Conservation (phyloP, 1,284 basidiomycete species). For the Mycena citricolor region DNA sequence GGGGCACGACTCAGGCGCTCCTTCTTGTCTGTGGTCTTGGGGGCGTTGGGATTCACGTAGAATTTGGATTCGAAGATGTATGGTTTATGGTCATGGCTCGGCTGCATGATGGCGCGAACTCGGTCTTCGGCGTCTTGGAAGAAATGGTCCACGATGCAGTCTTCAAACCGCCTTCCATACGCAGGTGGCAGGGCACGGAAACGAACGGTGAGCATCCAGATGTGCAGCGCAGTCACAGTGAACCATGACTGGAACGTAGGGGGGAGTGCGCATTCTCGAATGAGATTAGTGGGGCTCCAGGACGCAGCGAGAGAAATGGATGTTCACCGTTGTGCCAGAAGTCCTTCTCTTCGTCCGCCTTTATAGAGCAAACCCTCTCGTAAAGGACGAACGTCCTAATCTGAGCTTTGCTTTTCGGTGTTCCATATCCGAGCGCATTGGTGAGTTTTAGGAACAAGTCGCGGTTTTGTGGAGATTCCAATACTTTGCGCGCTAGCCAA, state of each 20-base stretch:
- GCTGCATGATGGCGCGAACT: slow-evolving; percentile 79
- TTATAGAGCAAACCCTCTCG: slow-evolving; percentile 52
- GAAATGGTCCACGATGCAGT: slow-evolving; percentile 92
- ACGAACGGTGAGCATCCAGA: slow-evolving; percentile 89
- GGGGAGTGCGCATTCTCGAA: slow-evolving; percentile 82
- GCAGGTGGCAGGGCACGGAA: slow-evolving; percentile 79
- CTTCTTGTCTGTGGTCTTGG: slow-evolving; percentile 30
- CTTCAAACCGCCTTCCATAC: slow-evolving; percentile 65
- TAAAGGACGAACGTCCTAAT: slow-evolving; percentile 59
- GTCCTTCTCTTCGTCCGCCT: slow-evolving; percentile 56
- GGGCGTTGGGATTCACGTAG: slow-evolving; percentile 48
- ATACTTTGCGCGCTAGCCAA: slow-evolving; percentile 63
- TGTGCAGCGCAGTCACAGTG: slow-evolving; percentile 90
- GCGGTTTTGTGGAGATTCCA: slow-evolving; percentile 49
- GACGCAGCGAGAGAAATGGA: slow-evolving; percentile 1
- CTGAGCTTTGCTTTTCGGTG: slow-evolving; percentile 60
- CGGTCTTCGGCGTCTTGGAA: slow-evolving; percentile 95
- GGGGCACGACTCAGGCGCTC: slow-evolving; percentile 56
- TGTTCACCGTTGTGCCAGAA: slow-evolving; percentile 70
- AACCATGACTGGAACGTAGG: slow-evolving; percentile 98
- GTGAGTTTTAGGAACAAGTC: slow-evolving; percentile 52
- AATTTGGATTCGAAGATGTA: slow-evolving; percentile 45
- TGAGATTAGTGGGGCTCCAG: slow-evolving; percentile 2
- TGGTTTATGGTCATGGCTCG: slow-evolving; percentile 38
- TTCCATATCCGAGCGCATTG: slow-evolving; percentile 59